Evolutionary conservation across 345 rosid genomes (phyloP), one percentile per base, ranked within the genome.

Genomic region (Angophora floribunda): DNA sequence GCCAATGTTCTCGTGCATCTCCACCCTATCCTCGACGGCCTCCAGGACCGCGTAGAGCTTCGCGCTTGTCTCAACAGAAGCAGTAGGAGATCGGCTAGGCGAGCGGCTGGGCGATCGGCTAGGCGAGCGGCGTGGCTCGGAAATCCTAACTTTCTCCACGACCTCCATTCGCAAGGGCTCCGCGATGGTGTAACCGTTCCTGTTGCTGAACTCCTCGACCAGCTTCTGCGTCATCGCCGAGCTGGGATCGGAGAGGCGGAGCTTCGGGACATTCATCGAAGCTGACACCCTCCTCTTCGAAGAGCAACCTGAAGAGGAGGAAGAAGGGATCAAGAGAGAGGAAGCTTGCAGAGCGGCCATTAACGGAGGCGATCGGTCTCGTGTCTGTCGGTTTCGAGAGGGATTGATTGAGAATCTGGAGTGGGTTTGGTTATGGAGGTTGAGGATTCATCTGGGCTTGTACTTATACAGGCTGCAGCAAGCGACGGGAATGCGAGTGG

Each of bases 1-100:
- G 10, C 94, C 94, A 0, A 96, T 85, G 91, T 95, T 96, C 13
- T 91, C 87, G 89, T 96, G 98, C 96, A 95, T 96, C 92, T 94
- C 96, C 6, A 94, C 91, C 86, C 97, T 90, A 51, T 96, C 96
- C 51, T 92, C 90, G 79, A 95, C 94, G 6, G 92, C 95, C 87
- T 93, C 96, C 80, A 95, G 91, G 52, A 95, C 91, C 1, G 91
- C 92, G 32, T 91, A 91, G 47, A 96, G 93, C 87, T 93, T 51
- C 50, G 41, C 36, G 13, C 10, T 53, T 14, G 80, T 51, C 24
- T 13, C 16, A 6, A 21, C 6, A 14, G 55, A 61, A 36, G 51
- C 50, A 55, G n/a, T 61, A 61, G 32, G 67, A 7, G 15, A 59
- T 59, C n/a, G n/a, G n/a, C n/a, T n/a, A n/a, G n/a, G n/a, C n/a